These are phyloP conservation scores for Botryotinia calthae DNA, from an alignment of 2,329 filamentous ascomycete species.

Conservation along the genomic window DNA sequence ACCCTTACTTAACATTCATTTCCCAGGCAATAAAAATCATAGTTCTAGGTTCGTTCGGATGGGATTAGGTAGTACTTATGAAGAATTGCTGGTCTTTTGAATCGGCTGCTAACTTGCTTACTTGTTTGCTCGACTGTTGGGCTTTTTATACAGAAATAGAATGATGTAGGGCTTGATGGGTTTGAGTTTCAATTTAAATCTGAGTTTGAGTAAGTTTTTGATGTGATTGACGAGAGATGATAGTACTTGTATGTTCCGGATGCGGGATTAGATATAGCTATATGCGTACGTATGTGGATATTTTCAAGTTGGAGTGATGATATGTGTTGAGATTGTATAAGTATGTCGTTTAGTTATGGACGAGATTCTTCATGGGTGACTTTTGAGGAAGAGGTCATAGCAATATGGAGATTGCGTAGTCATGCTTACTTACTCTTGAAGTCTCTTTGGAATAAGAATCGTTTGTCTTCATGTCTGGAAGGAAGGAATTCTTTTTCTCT, in stretches of 20 bases:
- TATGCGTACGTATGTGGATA: not conserved
- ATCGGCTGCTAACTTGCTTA: not conserved
- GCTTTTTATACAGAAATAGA: not conserved
- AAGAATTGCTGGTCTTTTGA: not conserved
- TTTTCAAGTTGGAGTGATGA: not conserved
- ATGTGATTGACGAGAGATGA: too few relatives aligned
- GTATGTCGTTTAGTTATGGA: not conserved
- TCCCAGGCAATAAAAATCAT: accelerated
- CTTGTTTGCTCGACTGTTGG: too few relatives aligned
- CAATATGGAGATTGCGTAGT: too few relatives aligned
- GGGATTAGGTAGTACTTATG: not conserved
- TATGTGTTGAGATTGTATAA: not conserved
- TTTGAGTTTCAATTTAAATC: not conserved
- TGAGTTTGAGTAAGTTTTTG: too few relatives aligned
- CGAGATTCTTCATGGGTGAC: not conserved
- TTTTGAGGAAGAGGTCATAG: too few relatives aligned
- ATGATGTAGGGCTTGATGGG: not conserved
- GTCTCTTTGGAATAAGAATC: not conserved
- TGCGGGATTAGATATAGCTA: too few relatives aligned
- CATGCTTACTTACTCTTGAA: not conserved
- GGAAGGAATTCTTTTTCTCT: too few relatives aligned
- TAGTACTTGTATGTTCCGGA: too few relatives aligned
- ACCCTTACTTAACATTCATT: too few relatives aligned
- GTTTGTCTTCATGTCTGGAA: not conserved
- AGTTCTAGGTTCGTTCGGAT: not conserved